phyloP scores from a whole-genome alignment of 768 basidiomycete species.

The Tulasnella calospora region DNA sequence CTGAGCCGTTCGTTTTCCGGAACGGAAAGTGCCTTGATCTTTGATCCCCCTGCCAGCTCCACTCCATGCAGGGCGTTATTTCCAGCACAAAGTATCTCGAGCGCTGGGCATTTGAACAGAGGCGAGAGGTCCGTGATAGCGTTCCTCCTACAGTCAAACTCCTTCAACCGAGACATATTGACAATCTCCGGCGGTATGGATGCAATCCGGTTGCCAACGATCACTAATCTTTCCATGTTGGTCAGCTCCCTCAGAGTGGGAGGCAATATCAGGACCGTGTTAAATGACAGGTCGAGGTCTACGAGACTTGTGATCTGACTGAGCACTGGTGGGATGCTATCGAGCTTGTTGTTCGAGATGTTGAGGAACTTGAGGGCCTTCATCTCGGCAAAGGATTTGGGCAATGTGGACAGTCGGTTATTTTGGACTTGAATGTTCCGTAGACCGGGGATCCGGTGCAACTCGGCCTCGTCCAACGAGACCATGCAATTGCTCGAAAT shows the following conservation, averaged over 20 bases:
- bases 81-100: constrained; percentile 68
- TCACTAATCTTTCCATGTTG: constrained; percentile 63
- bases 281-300: constrained; percentile 93
- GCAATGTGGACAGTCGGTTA: constrained; percentile 83
- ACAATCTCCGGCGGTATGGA: constrained; percentile 61
- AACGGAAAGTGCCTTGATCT: constrained; percentile 62
- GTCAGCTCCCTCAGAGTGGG: constrained; percentile 67
- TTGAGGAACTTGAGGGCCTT: constrained; percentile 70
- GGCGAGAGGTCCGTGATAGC: constrained; percentile 67
- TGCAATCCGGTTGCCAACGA: constrained; percentile 81
- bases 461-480: constrained; percentile 78
- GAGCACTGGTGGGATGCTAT: constrained; percentile 65
- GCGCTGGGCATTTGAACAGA: constrained; percentile 61
- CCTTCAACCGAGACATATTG: constrained; percentile 54
- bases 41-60: constrained; percentile 68
- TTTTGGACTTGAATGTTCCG: constrained; percentile 73
- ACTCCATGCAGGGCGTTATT: constrained; percentile 78
- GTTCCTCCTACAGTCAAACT: constrained; percentile 85
- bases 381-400: constrained; percentile 77
- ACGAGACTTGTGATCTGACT: constrained; percentile 64
- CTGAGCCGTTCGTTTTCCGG: constrained; percentile 83
- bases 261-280: constrained; percentile 75
- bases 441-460: constrained; percentile 71
- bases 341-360: constrained; percentile 95
- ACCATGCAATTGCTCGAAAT: constrained; percentile 87